phyloP scores from a whole-genome alignment of 2,329 filamentous ascomycete species.

The Neobulgaria alba region DNA sequence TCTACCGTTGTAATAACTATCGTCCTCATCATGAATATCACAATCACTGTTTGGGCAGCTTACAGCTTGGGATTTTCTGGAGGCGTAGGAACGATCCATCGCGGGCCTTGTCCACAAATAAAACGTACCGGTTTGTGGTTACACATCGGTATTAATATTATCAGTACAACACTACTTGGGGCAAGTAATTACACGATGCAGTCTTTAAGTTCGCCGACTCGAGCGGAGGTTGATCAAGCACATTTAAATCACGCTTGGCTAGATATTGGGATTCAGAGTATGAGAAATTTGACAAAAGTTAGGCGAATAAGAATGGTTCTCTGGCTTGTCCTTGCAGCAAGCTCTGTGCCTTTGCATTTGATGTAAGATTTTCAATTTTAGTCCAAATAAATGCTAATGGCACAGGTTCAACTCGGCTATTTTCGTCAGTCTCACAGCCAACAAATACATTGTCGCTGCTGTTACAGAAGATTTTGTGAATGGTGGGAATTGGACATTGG shows the following conservation, averaged over 20 bases:
- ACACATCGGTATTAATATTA: slow-evolving; percentile 39
- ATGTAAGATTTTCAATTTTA: slow-evolving; percentile 9
- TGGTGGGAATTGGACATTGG: slow-evolving; percentile 10
- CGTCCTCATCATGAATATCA: slow-evolving; percentile 10
- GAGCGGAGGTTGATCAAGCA: slow-evolving; percentile 39
- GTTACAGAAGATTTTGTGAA: slow-evolving; percentile 14
- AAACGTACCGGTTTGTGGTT: slow-evolving; percentile 20
- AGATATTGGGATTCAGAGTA: slow-evolving; percentile 36
- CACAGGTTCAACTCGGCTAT: slow-evolving; percentile 17
- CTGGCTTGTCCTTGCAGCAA: slow-evolving; percentile 14
- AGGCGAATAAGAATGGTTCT: slow-evolving; percentile 8
- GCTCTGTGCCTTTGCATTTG: slow-evolving; percentile 20
- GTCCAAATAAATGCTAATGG: background rate
- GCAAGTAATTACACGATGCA: slow-evolving; percentile 46
- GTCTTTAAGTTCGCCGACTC: slow-evolving; percentile 39
- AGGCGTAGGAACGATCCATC: slow-evolving; percentile 12
- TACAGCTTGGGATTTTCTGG: slow-evolving; percentile 9
- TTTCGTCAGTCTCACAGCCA: slow-evolving; percentile 15
- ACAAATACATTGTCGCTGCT: slow-evolving; percentile 13
- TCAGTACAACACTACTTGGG: slow-evolving; percentile 37
- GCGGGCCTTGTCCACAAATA: slow-evolving; percentile 8
- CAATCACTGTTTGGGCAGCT: slow-evolving; percentile 12
- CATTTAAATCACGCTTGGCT: slow-evolving; percentile 35
- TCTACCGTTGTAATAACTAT: slow-evolving; percentile 4
- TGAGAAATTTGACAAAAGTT: slow-evolving; percentile 29